Evolutionary conservation across 202 grass and related monocot species (phyloP), one percentile per base, ranked within the genome.

Genomic region (Schoenoplectus tabernaemontani): DNA sequence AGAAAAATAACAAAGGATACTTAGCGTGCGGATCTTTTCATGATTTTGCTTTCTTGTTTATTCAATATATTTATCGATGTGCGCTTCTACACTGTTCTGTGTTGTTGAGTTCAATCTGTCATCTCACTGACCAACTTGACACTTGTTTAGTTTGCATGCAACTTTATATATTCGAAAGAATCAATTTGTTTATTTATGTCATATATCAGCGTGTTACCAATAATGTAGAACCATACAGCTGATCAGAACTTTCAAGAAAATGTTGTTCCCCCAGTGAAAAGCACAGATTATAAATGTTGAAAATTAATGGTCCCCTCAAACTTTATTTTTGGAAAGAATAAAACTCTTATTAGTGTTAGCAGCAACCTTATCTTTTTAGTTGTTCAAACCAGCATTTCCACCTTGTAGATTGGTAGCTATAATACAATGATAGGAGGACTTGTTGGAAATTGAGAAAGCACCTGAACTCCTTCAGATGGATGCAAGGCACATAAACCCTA

Each of bases 121-220:
- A 74, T 85, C 50, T 87, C 84, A 87, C 69, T 90, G 88, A 60
- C n/a, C 84, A 92, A 92, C 88, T 90, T 85, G 86, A 85, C 90
- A 92, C 70, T 88, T 92, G 19, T 68, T 68, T 68, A 68, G 62
- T 84, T 86, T 73, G n/a, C 37, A 57, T 50, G 47, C 1, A 16
- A 0, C 24, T 65, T 84, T 60, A 84, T n/a, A n/a, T n/a, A n/a
- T 65, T 2, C 39, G 0, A 82, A 50, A 51, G 37, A 34, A 74
- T 13, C 51, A 65, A 76, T 1, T 20, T 0, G n/a, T 54, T 75
- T 34, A 38, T 15, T 85, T 6, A 77, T 64, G 82, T 47, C 82
- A 41, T 68, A 54, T 39, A 54, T 47, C n/a, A 64, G 5, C 1
- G 33, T 24, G 64, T 62, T 54, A 84, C 78, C 38, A 62, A 58